phyloP scores from a whole-genome alignment of 495 filamentous ascomycete genomes.

The Tuber indicum region DNA sequence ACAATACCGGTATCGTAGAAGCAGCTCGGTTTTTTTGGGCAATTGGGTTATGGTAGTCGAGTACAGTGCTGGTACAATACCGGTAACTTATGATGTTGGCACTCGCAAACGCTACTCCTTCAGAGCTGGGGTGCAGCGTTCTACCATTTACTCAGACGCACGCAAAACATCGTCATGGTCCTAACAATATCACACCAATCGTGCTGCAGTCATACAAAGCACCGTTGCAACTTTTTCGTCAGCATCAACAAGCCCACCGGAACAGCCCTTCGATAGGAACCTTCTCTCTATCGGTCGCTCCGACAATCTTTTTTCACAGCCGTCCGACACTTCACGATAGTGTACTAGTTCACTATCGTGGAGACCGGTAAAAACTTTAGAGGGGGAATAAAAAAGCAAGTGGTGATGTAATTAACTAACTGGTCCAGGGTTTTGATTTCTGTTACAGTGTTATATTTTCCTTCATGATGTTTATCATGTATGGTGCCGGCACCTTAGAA shows the following conservation, averaged over 20 bases:
- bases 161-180: background rate
- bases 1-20: background rate
- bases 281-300: background rate
- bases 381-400: too few relatives aligned
- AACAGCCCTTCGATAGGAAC: background rate
- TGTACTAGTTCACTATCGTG: background rate
- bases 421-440: too few relatives aligned
- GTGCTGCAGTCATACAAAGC: background rate
- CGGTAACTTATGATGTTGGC: too few relatives aligned
- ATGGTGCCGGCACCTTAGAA: too few relatives aligned
- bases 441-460: too few relatives aligned
- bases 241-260: slow-evolving; percentile 7
- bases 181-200: slow-evolving; percentile 9
- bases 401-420: too few relatives aligned
- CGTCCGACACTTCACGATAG: background rate
- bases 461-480: too few relatives aligned
- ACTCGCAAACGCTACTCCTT: slow-evolving; percentile 6
- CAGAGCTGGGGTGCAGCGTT: background rate
- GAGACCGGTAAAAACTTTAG: background rate
- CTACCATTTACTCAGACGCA: slow-evolving; percentile 12
- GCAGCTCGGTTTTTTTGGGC: background rate
- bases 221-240: slow-evolving; percentile 5
- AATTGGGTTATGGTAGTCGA: too few relatives aligned
- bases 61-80: too few relatives aligned
- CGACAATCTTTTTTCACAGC: background rate